Percentiles rank a stretch among this genome's conserved stretches.
Evolutionary conservation across 2,329 filamentous ascomycete genomes (phyloP).

Genomic region (Pseudogymnoascus sp.): DNA sequence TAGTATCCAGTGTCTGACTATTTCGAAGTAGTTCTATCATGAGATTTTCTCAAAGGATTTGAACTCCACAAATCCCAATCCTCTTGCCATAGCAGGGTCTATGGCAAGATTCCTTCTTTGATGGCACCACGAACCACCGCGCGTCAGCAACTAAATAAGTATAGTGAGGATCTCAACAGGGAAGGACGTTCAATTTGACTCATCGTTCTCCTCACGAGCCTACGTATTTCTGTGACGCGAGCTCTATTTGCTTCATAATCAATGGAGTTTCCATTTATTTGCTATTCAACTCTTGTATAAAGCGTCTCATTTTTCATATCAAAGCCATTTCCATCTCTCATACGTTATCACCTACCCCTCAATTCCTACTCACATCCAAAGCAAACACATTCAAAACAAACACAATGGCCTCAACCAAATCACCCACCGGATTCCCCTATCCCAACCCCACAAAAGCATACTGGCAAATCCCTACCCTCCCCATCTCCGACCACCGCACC

Average conservation of each 20-base stretch:
- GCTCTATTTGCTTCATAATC: not conserved
- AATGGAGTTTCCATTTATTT: not conserved
- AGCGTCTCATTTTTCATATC: not conserved
- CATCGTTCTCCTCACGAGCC: not conserved
- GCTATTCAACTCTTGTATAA: not conserved
- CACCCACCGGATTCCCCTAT: slow-evolving; percentile 21
- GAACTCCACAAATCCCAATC: not conserved
- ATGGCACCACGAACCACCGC: not conserved
- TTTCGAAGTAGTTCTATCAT: not conserved
- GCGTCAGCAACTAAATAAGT: not conserved
- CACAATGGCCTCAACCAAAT: not conserved
- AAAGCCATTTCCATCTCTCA: not conserved
- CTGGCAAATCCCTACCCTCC: slow-evolving; percentile 30
- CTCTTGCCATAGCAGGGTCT: not conserved
- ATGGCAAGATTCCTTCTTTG: not conserved
- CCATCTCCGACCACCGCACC: slow-evolving; percentile 26
- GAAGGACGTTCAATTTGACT: not conserved
- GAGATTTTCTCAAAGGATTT: not conserved
- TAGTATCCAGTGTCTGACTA: not conserved
- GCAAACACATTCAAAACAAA: not conserved
- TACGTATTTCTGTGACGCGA: not conserved
- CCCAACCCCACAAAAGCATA: slow-evolving; percentile 28
- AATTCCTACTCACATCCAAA: not conserved
- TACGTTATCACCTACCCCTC: not conserved
- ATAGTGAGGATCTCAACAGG: not conserved